These are phyloP conservation scores for Fusarium drepaniforme DNA, from an alignment of 2,329 filamentous ascomycete species.

Conservation along the genomic window DNA sequence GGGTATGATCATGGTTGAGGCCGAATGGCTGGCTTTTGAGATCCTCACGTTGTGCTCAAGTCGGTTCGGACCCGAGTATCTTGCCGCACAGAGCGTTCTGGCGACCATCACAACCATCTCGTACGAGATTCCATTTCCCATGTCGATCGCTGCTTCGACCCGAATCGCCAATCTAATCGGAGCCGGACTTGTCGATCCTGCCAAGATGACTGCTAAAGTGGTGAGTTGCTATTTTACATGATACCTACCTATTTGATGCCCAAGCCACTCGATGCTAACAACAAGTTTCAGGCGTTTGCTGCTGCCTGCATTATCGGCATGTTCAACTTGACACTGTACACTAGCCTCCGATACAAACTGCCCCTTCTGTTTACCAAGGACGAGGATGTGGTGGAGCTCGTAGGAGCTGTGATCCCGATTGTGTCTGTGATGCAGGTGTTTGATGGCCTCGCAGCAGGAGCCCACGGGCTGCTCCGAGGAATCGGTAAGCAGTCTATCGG, in stretches of 20 bases:
- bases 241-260: not conserved
- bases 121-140: constrained; percentile 92
- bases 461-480: constrained; percentile 87
- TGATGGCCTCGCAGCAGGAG: constrained; percentile 82
- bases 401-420: constrained; percentile 79
- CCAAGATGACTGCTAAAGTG: constrained; percentile 84
- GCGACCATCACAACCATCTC: constrained; percentile 82
- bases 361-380: constrained; percentile 85
- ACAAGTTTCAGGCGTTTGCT: constrained; percentile 63
- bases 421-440: constrained; percentile 92
- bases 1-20: constrained; percentile 93
- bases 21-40: constrained; percentile 94
- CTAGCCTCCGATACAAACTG: constrained; percentile 76
- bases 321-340: constrained; percentile 81
- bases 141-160: constrained; percentile 89
- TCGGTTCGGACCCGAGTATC: constrained; percentile 80
- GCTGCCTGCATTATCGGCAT: constrained; percentile 79
- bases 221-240: constrained; percentile 53
- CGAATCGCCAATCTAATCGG: constrained; percentile 94
- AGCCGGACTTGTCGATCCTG: constrained; percentile 83
- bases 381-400: constrained; percentile 74
- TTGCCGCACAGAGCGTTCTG: constrained; percentile 91
- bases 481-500: constrained; percentile 91
- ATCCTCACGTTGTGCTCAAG: constrained; percentile 86
- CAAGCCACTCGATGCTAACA: constrained; percentile 4